phyloP scores from a whole-genome alignment of 331 rosid species.

The Phaseolus coccineus region DNA sequence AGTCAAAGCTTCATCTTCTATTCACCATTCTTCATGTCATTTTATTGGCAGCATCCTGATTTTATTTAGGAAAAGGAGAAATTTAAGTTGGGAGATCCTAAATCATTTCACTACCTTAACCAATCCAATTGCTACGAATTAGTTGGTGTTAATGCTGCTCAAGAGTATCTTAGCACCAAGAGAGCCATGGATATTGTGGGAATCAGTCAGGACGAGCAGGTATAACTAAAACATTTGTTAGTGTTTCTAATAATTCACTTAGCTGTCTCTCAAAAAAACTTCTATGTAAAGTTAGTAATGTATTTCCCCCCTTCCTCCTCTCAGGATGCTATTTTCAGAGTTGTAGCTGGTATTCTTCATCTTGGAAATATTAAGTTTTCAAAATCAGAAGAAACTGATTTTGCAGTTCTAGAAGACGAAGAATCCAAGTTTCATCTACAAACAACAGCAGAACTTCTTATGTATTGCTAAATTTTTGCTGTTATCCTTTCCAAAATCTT shows the following conservation, averaged over 20 bases:
- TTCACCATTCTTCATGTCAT: slow-evolving; percentile 29
- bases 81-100: slow-evolving; percentile 83
- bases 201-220: slow-evolving; percentile 87
- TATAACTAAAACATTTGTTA: slow-evolving; percentile 39
- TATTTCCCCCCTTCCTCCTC: slow-evolving; percentile 31
- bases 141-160: slow-evolving; percentile 75
- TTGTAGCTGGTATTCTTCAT: slow-evolving; percentile 94
- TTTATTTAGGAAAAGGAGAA: slow-evolving; percentile 77
- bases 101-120: slow-evolving; percentile 86
- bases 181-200: slow-evolving; percentile 96
- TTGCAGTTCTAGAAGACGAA: slow-evolving; percentile 78
- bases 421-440: slow-evolving; percentile 77
- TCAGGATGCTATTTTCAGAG: slow-evolving; percentile 91
- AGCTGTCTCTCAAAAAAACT: slow-evolving; percentile 26
- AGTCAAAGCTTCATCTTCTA: slow-evolving; percentile 34
- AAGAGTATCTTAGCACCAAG: slow-evolving; percentile 81
- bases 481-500: slow-evolving; percentile 40
- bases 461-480: slow-evolving; percentile 56
- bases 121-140: slow-evolving; percentile 88
- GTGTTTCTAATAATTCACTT: slow-evolving; percentile 34
- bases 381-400: slow-evolving; percentile 74
- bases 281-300: slow-evolving; percentile 36
- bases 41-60: slow-evolving; percentile 32
- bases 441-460: slow-evolving; percentile 89
- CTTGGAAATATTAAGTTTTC: slow-evolving; percentile 82